Evolutionary conservation across 345 rosid genomes (phyloP), one percentile per base, ranked within the genome.

Genomic region (Sonneratia caseolaris): DNA sequence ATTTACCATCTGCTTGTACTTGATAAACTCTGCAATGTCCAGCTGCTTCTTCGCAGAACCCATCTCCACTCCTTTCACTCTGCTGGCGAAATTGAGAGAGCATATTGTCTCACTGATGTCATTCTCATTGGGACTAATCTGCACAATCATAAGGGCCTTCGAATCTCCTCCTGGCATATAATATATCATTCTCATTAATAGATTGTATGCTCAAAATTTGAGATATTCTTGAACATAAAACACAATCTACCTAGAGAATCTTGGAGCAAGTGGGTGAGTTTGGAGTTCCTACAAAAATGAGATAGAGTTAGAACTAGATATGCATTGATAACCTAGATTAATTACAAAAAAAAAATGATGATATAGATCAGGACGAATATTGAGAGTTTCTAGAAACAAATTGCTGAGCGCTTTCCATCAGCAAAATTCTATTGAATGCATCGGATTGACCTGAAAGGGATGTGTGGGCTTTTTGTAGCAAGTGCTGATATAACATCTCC

Each of bases 401-500:
- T 13, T 57, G 35, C n/a, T 18, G 3, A 57, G 35, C 38, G 12
- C 19, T 3, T 62, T 35, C 38, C 37, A 57, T 22, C 64, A 22
- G 32, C 38, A 62, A 10, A 14, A 35, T 12, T 62, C 13, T 10
- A 27, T 62, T 22, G 36, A 24, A 24, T 59, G 7, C 13, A 7
- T 24, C 27, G 3, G 35, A 24, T 36, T 18, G 37, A 92, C 99
- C 99, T 91, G 86, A 87, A 95, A 68, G 97, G 99, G 74, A 92
- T 80, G 70, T 92, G 93, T 37, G 97, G 87, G 76, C 97, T 91
- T 87, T 86, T 95, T 69, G 88, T 87, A 27, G 99, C 93, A 72
- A 92, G 96, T 70, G 99, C 92, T 68, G 89, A 91, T 78, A 95
- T 92, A 83, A 95, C 99, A 74, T 92, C 99, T 70, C 99, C 99